Base-by-base conservation (phyloP, 257 asterid species). In the Echites panduratus region DNA sequence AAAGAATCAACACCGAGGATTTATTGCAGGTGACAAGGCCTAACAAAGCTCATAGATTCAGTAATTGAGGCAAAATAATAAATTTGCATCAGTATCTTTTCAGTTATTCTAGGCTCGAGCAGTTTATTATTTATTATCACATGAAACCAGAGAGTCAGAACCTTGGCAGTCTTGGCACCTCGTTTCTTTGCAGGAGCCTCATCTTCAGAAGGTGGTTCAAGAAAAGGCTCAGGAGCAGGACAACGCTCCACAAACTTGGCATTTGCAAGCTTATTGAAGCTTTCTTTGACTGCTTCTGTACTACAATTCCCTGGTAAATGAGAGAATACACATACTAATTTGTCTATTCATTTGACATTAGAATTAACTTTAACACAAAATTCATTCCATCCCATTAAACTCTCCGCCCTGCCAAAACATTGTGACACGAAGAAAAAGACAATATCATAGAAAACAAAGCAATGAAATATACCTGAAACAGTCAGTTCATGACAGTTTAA, bases 191-290 rank as follows among this genome's bases (percentile, higher is more conserved):
- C 79, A 56, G 84, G 73, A 64, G 81, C 52, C 73, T 84, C 89
- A n/a, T 80, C 96, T 64, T 79, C 91, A 77, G 78, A 5, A 48
- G 86, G 82, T 78, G 91, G 89, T 54, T 75, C 81, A 75, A 88
- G 85, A 83, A 83, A 81, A 71, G 98, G 98, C 54, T 83, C 96
- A 73, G 97, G 94, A 70, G 84, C 90, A 26, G 99, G 99, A 70
- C 99, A 91, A 12, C 92, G 92, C 79, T 94, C 99, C 80, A 94
- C 80, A 77, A 87, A 90, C 67, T 89, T 83, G 52, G 90, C 89
- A 74, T 68, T 71, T 76, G 87, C 86, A 79, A 94, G 97, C 79
- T 67, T 84, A 48, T 35, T 78, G 84, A 94, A 87, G 81, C 68
- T 83, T 73, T 87, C 92, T 50, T 58, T 82, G 73, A 83, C 73